These are phyloP conservation scores for Syzygium malaccense DNA, from an alignment of 441 rosid species.

Conservation along the genomic window DNA sequence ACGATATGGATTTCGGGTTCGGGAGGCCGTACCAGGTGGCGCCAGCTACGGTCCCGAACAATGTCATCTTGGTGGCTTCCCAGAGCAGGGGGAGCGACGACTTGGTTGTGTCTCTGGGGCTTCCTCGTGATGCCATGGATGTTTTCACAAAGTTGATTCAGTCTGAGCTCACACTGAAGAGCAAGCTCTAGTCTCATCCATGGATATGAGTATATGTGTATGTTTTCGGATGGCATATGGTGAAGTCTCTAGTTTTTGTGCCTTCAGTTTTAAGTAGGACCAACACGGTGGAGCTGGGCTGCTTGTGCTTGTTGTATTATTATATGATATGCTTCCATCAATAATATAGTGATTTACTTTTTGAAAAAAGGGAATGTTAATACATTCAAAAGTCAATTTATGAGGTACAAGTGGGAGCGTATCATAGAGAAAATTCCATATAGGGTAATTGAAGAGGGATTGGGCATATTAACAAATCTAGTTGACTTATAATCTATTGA, in stretches of 20 bases:
- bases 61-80: not conserved
- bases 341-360: not conserved
- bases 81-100: not conserved
- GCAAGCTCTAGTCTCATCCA: not conserved
- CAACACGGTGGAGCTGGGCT: not conserved
- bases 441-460: not conserved
- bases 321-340: not conserved
- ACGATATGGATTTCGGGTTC: not conserved
- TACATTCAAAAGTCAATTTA: not conserved
- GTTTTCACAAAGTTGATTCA: not conserved
- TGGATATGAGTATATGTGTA: rapidly evolving
- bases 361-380: rapidly evolving
- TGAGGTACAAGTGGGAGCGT: not conserved
- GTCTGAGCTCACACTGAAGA: not conserved
- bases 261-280: not conserved
- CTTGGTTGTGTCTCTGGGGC: not conserved
- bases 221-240: no score
- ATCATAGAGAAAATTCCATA: not conserved
- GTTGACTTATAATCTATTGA: not conserved
- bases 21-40: not conserved
- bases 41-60: not conserved
- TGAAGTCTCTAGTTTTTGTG: not conserved
- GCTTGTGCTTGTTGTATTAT: not conserved
- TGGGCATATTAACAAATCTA: not conserved
- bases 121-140: not conserved